Percentiles rank a stretch among this genome's conserved stretches.
Conservation (phyloP, 2,329 filamentous ascomycete species). For the Sarocladiaceae sp. region DNA sequence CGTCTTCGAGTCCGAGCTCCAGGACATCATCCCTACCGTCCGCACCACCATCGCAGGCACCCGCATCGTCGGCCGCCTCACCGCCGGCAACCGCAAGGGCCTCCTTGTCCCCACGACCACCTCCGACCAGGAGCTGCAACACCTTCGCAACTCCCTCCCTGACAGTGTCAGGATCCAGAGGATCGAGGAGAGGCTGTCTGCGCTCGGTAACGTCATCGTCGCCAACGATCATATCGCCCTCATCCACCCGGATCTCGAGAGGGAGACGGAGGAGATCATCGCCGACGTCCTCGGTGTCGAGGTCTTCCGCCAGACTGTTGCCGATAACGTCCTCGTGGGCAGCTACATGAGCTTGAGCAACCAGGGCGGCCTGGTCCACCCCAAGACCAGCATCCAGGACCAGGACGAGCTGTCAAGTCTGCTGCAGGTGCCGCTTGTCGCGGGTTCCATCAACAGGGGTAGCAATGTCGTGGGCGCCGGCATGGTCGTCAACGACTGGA, state of each 20-base stretch:
- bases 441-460: slow-evolving; percentile 88
- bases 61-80: slow-evolving; percentile 90
- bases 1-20: slow-evolving; percentile 94
- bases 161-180: slow-evolving; percentile 90
- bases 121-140: slow-evolving; percentile 96
- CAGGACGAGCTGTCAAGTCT: slow-evolving; percentile 94
- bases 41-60: slow-evolving; percentile 95
- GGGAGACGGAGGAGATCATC: slow-evolving; percentile 97
- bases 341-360: slow-evolving; percentile 96
- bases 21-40: slow-evolving; percentile 95
- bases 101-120: slow-evolving; percentile 93
- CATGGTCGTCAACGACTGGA: slow-evolving; percentile 68
- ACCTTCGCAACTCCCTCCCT: slow-evolving; percentile 89
- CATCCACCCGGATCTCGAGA: slow-evolving; percentile 91
- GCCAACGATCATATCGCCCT: slow-evolving; percentile 95
- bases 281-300: slow-evolving; percentile 87
- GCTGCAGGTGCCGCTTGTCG: slow-evolving; percentile 91
- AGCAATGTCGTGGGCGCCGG: slow-evolving; percentile 85
- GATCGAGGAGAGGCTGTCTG: slow-evolving; percentile 94
- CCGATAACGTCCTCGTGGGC: slow-evolving; percentile 93
- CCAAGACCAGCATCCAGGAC: slow-evolving; percentile 94
- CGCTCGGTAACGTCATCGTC: slow-evolving; percentile 94
- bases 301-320: slow-evolving; percentile 89
- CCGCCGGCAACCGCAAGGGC: slow-evolving; percentile 92
- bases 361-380: slow-evolving; percentile 93